A percentile compares a stretch with the other conserved stretches of the same genome.
Conservation (phyloP, 495 filamentous ascomycete species). For the Thermochaetoides thermophila region DNA sequence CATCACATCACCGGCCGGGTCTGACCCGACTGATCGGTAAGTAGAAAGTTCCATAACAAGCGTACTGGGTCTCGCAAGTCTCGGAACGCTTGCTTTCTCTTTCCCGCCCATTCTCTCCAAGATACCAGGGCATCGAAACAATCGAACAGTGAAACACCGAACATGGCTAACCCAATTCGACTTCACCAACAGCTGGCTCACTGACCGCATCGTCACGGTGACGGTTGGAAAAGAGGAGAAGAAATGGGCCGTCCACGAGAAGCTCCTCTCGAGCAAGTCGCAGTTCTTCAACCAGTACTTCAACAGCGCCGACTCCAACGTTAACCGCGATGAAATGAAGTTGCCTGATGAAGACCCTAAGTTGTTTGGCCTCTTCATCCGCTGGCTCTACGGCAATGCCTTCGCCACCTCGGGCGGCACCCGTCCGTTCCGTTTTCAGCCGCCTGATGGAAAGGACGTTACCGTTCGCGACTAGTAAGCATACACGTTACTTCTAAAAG, state of each 20-base stretch:
- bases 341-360: conserved; percentile 10
- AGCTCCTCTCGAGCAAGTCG: conserved; percentile 12
- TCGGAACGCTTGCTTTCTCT: too few species aligned
- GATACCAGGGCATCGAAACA: background rate
- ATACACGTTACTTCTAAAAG: too few species aligned
- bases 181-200: conserved; percentile 7
- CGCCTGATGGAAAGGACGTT: conserved; percentile 5
- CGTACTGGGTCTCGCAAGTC: too few species aligned
- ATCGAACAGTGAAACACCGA: background rate
- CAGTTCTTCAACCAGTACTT: conserved; percentile 10
- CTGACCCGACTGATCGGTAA: too few species aligned
- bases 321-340: conserved; percentile 2
- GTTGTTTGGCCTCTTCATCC: conserved; percentile 13
- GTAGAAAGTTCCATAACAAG: too few species aligned
- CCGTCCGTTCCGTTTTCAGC: conserved; percentile 5
- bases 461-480: conserved; percentile 17
- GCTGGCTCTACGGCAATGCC: conserved; percentile 19
- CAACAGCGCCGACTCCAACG: background rate
- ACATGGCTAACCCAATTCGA: background rate
- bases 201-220: conserved; percentile 12
- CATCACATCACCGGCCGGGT: too few species aligned
- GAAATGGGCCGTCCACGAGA: conserved; percentile 13
- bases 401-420: conserved; percentile 3
- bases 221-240: conserved; percentile 7
- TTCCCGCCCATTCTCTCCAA: too few species aligned